Evolutionary conservation across 1,284 basidiomycete species (phyloP).

Genomic region (Heterobasidion parviporum): DNA sequence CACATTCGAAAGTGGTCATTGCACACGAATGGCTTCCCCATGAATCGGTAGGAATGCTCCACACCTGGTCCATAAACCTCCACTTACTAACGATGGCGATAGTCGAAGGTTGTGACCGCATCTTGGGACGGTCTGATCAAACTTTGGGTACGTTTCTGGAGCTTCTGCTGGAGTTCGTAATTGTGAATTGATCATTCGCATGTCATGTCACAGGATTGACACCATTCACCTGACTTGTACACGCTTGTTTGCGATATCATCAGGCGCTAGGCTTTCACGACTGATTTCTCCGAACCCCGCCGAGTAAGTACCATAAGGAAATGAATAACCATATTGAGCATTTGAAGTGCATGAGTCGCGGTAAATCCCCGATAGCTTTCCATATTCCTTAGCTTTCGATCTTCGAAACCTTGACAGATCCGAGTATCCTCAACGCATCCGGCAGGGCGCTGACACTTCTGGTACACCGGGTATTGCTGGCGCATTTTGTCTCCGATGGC

Average conservation of each 20-base stretch:
- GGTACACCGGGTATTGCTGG: background rate
- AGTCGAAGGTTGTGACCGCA: conserved; percentile 94
- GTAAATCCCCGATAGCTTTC: background rate
- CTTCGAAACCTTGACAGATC: background rate
- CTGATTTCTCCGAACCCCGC: background rate
- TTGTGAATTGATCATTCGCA: background rate
- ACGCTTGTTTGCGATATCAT: conserved; percentile 1
- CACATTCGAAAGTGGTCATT: conserved; percentile 93
- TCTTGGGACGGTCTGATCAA: conserved; percentile 98
- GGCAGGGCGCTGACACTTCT: background rate
- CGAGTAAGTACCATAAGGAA: conserved; percentile 1
- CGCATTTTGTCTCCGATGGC: too few species aligned
- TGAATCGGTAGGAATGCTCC: conserved; percentile 67
- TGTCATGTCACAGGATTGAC: conserved; percentile 12
- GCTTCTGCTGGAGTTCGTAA: background rate
- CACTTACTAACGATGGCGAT: background rate
- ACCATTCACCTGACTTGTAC: background rate
- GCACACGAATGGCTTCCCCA: conserved; percentile 97
- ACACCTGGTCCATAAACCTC: background rate
- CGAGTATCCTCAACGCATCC: background rate
- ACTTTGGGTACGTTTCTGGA: conserved; percentile 63
- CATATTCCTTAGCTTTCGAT: background rate
- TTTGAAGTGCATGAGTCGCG: too few species aligned
- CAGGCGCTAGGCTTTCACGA: background rate
- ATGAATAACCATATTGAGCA: too few species aligned